Base-by-base conservation (phyloP, 331 rosid species). In the Pyracantha coccinea region DNA sequence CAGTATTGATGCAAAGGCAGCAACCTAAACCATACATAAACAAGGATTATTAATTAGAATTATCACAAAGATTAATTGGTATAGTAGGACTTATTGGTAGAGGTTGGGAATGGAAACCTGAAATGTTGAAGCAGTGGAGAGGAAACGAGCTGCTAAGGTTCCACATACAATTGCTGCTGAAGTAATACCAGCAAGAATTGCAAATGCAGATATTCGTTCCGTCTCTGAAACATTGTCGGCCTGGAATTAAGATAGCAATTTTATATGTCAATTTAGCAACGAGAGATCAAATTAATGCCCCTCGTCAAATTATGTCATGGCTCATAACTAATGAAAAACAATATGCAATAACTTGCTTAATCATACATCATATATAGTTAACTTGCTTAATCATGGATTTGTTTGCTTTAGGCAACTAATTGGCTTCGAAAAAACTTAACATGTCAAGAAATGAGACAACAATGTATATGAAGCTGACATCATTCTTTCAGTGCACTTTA, bases 161-260 rank as follows among this genome's bases (percentile, higher is more conserved):
- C 95, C 97, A 33, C 86, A 86, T 4, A 93, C 90, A 35, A 79
- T 88, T 66, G 96, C 73, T 4, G 93, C 88, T 7, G 97, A 91
- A 52, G 52, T 28, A 33, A 89, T 83, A 23, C 98, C 97, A 17
- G 89, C 82, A 4, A 93, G 89, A 33, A 91, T 78, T 82, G 90
- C 96, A 6, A 93, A 93, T 61, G 95, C 89, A 3, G 94, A 72
- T 8, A 89, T 84, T 58, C 98, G 63, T 23, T 86, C 83, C 15
- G 52, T 75, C 25, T 77, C 88, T 45, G 89, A 70, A 66, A 87
- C 85, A 33, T 68, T 82, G 65, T 93, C 98, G 24, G 96, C 92
- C 98, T 94, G 80, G 64, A 60, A 50, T 58, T 21, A 35, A 38
- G 44, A 7, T 7, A 41, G 47, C 47, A 41, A 41, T 41, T 41